Percentiles rank a stretch among this genome's conserved stretches.
phyloP scores from a whole-genome alignment of 495 filamentous ascomycete species.

The Niebla homalea region DNA sequence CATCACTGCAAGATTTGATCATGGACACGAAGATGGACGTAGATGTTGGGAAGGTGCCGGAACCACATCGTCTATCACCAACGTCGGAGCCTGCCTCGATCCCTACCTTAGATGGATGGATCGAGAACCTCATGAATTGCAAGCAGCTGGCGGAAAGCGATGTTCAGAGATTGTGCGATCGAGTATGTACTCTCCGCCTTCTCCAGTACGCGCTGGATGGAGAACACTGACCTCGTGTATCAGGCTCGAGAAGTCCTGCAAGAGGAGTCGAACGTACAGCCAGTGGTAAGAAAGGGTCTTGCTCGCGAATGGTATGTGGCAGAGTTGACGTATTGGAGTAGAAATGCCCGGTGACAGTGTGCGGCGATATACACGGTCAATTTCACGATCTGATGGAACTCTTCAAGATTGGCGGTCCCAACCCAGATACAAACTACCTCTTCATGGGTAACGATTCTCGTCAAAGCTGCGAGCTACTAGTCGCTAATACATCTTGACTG shows the following conservation, averaged over 20 bases:
- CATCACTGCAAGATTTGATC: constrained; percentile 2
- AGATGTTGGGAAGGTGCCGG: constrained; percentile 59
- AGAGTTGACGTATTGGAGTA: constrained; percentile 28
- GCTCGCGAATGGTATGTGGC: too few species aligned
- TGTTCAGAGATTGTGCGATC: constrained; percentile 92
- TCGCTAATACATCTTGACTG: constrained; percentile 1
- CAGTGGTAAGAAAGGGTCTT: constrained; percentile 61
- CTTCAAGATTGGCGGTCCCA: constrained; percentile 87
- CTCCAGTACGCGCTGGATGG: neutral
- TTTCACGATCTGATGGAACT: constrained; percentile 99
- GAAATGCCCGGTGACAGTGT: constrained; percentile 98
- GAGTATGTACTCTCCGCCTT: constrained; percentile 47
- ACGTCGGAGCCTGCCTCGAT: constrained; percentile 73
- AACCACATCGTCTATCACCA: constrained; percentile 62
- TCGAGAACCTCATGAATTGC: constrained; percentile 95
- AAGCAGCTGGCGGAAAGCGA: constrained; percentile 93
- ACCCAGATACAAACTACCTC: constrained; percentile 94
- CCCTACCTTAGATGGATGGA: constrained; percentile 93
- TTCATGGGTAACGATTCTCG: constrained; percentile 67
- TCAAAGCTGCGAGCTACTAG: neutral
- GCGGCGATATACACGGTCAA: constrained; percentile 95
- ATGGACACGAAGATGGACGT: constrained; percentile 99
- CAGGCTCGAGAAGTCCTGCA: constrained; percentile 93
- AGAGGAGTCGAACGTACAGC: constrained; percentile 96
- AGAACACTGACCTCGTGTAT: constrained; percentile 15